A percentile compares a stretch with the other conserved stretches of the same genome.
phyloP scores from a whole-genome alignment of 371 early-diverging fungal genomes.

The Enteropsectra breve region DNA sequence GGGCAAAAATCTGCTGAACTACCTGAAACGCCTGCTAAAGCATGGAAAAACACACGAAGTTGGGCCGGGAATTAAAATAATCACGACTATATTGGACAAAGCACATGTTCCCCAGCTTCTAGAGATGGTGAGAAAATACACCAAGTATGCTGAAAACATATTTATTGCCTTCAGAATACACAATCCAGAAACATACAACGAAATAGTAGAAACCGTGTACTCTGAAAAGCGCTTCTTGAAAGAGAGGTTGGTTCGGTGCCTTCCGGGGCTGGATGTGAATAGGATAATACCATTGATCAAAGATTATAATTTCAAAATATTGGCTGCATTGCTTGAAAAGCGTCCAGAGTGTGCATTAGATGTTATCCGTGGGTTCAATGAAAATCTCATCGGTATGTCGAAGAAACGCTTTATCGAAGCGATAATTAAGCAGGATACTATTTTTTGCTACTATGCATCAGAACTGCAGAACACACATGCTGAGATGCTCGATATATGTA shows the following conservation, averaged over 20 bases:
- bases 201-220: constrained; percentile 1
- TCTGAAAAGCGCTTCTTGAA: constrained; percentile 24
- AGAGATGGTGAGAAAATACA: no score
- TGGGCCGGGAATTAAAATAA: no score
- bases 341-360: not conserved
- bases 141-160: no score
- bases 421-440: not conserved
- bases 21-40: no score
- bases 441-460: not conserved
- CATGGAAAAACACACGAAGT: no score
- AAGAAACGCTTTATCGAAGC: constrained; percentile 9
- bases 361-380: not conserved
- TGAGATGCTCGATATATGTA: constrained; percentile 9
- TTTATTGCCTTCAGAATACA: not conserved
- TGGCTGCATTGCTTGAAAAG: constrained; percentile 2
- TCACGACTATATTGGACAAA: no score
- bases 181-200: constrained; percentile 1
- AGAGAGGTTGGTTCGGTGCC: not conserved
- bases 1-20: no score
- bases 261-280: constrained; percentile 12
- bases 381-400: not conserved
- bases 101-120: no score
- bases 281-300: not conserved
- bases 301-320: constrained; percentile 25
- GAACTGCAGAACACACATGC: not conserved